Percentiles rank a stretch among this genome's conserved stretches.
Conservation (phyloP, 2,329 filamentous ascomycete genomes). For the Metarhizium humberi region DNA sequence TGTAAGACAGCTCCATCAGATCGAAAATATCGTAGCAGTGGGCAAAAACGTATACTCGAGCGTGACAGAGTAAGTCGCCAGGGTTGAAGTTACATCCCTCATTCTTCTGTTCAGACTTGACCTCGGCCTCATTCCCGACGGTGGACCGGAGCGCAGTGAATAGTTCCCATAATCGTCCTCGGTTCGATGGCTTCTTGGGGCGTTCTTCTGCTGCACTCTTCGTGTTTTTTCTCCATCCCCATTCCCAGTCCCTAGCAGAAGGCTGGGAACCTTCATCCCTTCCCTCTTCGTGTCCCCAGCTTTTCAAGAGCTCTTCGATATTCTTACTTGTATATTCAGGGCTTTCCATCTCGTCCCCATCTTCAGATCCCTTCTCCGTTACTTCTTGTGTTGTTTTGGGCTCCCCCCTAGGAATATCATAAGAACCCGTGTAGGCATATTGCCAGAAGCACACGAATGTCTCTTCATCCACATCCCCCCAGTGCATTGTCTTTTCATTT, state of each 20-base stretch:
- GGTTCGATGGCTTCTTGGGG: too few species aligned
- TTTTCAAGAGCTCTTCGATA: too few species aligned
- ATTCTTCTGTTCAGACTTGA: fast-evolving
- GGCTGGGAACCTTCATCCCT: too few species aligned
- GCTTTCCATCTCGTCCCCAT: background rate
- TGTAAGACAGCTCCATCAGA: slow-evolving; percentile 6
- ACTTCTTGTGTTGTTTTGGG: background rate
- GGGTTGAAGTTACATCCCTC: background rate
- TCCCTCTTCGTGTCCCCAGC: too few species aligned
- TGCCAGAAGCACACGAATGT: background rate
- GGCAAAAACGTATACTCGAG: slow-evolving; percentile 8
- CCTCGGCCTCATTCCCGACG: too few species aligned
- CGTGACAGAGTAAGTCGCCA: slow-evolving; percentile 2
- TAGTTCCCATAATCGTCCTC: too few species aligned
- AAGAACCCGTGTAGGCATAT: background rate
- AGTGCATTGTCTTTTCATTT: background rate
- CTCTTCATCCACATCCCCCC: background rate
- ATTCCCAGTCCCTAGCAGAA: too few species aligned
- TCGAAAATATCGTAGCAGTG: slow-evolving; percentile 7
- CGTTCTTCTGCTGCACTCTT: too few species aligned
- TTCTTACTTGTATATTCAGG: too few species aligned
- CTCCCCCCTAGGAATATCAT: background rate
- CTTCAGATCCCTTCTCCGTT: too few species aligned
- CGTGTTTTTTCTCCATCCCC: too few species aligned
- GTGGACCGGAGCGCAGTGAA: too few species aligned